phyloP scores from a whole-genome alignment of 2,329 filamentous ascomycete genomes.

The Lecanicillium sp. region DNA sequence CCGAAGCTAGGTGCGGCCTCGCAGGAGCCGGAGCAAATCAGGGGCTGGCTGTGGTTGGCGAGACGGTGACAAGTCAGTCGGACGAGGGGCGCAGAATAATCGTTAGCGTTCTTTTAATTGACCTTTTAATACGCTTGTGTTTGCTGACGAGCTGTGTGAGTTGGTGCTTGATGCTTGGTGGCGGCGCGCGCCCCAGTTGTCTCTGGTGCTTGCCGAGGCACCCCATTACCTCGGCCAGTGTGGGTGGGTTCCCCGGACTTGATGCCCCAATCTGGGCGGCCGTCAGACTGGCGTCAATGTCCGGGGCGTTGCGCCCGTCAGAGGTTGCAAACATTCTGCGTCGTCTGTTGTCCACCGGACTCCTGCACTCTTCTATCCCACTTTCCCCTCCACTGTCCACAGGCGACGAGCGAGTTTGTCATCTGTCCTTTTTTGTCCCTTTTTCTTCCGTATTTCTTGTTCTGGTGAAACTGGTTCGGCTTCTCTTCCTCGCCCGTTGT shows the following conservation, averaged over 20 bases:
- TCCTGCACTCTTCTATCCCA: neutral
- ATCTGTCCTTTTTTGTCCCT: neutral
- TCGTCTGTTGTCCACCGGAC: too few relatives aligned
- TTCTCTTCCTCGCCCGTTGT: neutral
- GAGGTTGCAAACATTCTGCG: constrained; percentile 8
- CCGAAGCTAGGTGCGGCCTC: neutral
- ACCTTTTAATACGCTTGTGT: too few relatives aligned
- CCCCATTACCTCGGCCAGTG: constrained; percentile 12
- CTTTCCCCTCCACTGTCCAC: neutral
- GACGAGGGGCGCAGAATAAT: too few relatives aligned
- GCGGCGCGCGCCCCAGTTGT: neutral
- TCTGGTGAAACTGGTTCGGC: neutral
- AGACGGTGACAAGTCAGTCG: too few relatives aligned
- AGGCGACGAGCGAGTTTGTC: constrained; percentile 8
- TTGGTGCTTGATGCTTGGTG: too few relatives aligned
- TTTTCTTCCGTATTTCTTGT: neutral
- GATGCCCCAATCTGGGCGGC: constrained; percentile 8
- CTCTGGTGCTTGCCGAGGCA: constrained; percentile 8
- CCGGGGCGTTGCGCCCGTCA: neutral
- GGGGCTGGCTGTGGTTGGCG: too few relatives aligned
- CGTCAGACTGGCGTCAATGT: constrained; percentile 1
- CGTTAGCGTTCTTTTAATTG: neutral
- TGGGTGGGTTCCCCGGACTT: constrained; percentile 8
- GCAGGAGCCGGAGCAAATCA: too few relatives aligned
- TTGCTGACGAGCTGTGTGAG: too few relatives aligned